Base-by-base conservation (phyloP, 768 basidiomycete genomes). In the Lactarius deliciosus region DNA sequence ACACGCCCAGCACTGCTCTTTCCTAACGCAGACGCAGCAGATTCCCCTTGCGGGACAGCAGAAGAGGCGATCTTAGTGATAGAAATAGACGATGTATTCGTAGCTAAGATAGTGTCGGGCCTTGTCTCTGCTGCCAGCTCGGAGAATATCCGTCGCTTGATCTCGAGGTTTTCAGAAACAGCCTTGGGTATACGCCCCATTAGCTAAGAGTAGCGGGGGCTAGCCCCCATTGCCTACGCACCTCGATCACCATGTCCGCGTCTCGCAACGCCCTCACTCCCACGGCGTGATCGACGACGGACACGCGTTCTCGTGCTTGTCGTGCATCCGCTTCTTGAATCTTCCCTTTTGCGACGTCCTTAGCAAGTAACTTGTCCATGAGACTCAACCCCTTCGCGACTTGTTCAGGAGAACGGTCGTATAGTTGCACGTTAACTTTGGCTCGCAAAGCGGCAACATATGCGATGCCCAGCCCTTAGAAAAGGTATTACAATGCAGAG, bases 11-110 rank as follows among this genome's bases (percentile, higher is more conserved):
- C 84, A 64, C 80, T 84, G 67, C 77, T 78, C 75, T 82, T 85
- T 8, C 89, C 92, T 70, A 83, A 81, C 41, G 83, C 84, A 68
- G 86, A 89, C 8, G 88, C 80, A 20, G 88, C 79, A 62, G 79
- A 80, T 50, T 81, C 74, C 30, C 86, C 86, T 60, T 81, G 76
- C 0, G 86, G 85, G 22, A 94, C 77, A 9, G 90, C 88, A 36
- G 91, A 80, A 8, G 89, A 89, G 0, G 96, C 95, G 61, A 98
- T 92, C 79, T 96, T 96, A 25, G 95, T 95, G 55, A 98, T 88
- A 70, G 91, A 93, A 69, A 98, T 98, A 11, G 92, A 94, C 64
- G 93, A 95, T 2, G 96, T 98, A 73, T 98, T 98, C 53, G 88
- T 86, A 0, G 95, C 96, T 25, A 98, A 81, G 59, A 98, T 94